Base-by-base conservation (phyloP, 2,329 filamentous ascomycete genomes). In the Phyllosticta citrichinensis region DNA sequence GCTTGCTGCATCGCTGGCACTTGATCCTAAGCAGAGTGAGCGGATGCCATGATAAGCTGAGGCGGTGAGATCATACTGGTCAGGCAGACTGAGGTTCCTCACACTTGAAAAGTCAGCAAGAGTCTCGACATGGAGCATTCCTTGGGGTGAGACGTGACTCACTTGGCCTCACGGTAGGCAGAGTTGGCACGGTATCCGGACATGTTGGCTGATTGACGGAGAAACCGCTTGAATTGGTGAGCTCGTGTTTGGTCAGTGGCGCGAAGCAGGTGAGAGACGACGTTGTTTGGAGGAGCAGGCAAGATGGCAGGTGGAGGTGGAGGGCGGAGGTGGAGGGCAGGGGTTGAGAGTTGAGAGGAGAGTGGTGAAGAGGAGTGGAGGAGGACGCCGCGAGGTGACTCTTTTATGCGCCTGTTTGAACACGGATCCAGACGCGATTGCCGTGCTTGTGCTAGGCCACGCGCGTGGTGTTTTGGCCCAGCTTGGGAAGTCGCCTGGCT, bases 1-100 rank as follows among this genome's bases (percentile, higher is more conserved):
- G 74, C 60, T 76, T 78, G 25, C 69, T 67, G 69, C 81, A 83
- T 10, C 73, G 72, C 14, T 68, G 68, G 67, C 81, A 83, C 58
- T 75, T 75, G 64, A 81, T 71, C 62, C 77, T 80, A 12, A 33
- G 33, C 5, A 51, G 5, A 8, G 27, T 62, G 4, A 55, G 55
- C 33, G 33, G 5, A 17, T 3, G 5, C 27, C 19, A 27, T 12
- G 33, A 57, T 6, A 22, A 19, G 35, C n/a, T 47, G 11, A 35
- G 17, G 17, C 24, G 22, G n/a, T 8, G 2, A 6, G 27, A 52
- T n/a, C 61, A 25, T 54, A 62, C 56, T 62, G 53, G 11, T 62
- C 59, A 1, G 62, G 60, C 22, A 62, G 54, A 20, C 22, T 27
- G n/a, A 57, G 9, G 55, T 61, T 57, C 19, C 3, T 25, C 4